A percentile compares a stretch with the other conserved stretches of the same genome.
These are phyloP conservation scores for Cyclostephanos invisitatus DNA, from an alignment of 108 stramenopile genomes.

Conservation along the genomic window DNA sequence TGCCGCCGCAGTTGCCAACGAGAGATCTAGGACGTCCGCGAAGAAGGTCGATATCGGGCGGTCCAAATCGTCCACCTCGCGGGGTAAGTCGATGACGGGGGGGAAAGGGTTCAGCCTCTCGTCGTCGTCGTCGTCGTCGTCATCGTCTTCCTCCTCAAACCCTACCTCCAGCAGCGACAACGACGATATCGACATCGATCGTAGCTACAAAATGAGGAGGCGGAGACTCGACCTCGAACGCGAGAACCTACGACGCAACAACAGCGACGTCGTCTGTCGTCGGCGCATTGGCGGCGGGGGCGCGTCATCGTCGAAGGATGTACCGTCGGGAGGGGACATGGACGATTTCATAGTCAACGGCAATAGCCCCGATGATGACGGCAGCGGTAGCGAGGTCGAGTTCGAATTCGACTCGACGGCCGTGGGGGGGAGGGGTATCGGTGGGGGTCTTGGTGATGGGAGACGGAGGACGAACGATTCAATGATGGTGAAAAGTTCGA, in stretches of 20 bases:
- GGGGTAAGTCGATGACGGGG: not conserved
- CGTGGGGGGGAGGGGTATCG: not conserved
- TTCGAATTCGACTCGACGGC: not conserved
- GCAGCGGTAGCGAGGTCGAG: not conserved
- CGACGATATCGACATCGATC: not conserved
- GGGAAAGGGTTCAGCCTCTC: not conserved
- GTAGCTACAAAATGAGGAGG: not conserved
- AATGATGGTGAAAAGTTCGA: not conserved
- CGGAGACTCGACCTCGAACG: not conserved
- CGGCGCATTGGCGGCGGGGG: not conserved
- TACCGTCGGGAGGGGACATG: not conserved
- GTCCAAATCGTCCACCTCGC: not conserved
- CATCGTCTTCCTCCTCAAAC: conserved; percentile 1
- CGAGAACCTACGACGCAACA: not conserved
- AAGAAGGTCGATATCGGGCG: not conserved
- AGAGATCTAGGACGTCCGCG: not conserved
- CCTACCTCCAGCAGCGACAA: not conserved
- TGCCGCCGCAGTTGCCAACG: not conserved
- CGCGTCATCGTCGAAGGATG: not conserved
- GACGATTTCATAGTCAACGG: not conserved
- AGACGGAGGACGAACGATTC: not conserved
- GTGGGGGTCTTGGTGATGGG: not conserved
- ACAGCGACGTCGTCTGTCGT: not conserved
- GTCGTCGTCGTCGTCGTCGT: not conserved
- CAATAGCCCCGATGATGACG: not conserved